Evolutionary conservation across 2,329 filamentous ascomycete species (phyloP), one percentile per base, ranked within the genome.

Genomic region (Diaporthe helianthi): DNA sequence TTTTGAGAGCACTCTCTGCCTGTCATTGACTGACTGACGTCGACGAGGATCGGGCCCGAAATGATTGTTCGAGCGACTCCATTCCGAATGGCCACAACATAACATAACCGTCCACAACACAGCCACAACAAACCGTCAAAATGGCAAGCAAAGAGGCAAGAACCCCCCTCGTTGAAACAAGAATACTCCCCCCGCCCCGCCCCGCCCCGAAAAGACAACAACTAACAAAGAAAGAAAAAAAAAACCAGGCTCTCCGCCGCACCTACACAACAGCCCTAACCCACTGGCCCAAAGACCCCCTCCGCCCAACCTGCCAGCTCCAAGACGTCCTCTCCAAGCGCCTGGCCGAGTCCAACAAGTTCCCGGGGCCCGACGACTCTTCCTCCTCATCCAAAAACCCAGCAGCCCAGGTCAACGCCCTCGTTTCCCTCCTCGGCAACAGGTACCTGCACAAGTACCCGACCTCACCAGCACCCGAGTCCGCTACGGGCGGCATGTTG

Each of bases 261-360:
- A 66, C 66, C 13, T 82, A 86, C 79, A 80, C 84, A 53, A 82
- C 83, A 66, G 83, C 83, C 33, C 80, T 89, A 67, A 80, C 84
- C 69, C 83, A 83, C 72, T 92, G 89, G 89, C 90, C 90, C 54
- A 85, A 86, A 74, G 89, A 91, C 75, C 81, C 82, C 69, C 83
- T 92, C 53, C 87, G 90, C 0, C 89, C 89, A 9, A 84, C 89
- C 69, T 83, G 86, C 76, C 88, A 90, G 77, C 84, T 92, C 73
- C 87, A 87, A 74, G 83, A 87, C 72, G 82, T 87, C 41, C 79
- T 91, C 60, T 77, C 78, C 26, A 80, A 81, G 68, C 81, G 84
- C 33, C 77, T 87, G 61, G 80, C 83, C 67, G 76, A 75, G 55
- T 63, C 69, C 24, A 33, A 54, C 49, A 73, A 73, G 13, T 72